phyloP scores from a whole-genome alignment of 768 basidiomycete species.

The Lyophyllum semitale region DNA sequence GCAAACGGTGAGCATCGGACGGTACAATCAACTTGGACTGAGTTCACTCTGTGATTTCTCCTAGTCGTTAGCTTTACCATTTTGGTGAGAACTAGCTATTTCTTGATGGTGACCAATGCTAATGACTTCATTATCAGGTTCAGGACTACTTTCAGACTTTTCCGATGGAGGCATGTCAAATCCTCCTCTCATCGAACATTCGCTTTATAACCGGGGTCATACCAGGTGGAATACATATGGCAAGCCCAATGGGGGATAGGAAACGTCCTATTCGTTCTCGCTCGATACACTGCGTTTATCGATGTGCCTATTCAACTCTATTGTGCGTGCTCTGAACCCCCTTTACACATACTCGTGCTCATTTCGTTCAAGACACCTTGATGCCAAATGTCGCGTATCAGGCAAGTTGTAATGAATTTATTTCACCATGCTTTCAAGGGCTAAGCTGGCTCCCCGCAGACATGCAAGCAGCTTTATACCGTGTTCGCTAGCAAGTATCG shows the following conservation, averaged over 20 bases:
- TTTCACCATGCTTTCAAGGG: not conserved
- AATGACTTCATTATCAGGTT: not conserved
- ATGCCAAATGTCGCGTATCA: not conserved
- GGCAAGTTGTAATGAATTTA: not conserved
- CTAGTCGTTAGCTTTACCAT: constrained; percentile 9
- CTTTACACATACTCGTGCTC: not conserved
- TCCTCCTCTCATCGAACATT: not conserved
- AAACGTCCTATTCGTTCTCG: constrained; percentile 24
- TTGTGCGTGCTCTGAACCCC: constrained; percentile 13
- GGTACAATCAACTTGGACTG: not conserved
- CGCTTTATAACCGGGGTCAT: not conserved
- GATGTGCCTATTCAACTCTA: constrained; percentile 20
- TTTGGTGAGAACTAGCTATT: not conserved
- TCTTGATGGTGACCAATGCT: not conserved
- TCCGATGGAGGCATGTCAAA: constrained; percentile 5
- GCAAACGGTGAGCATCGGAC: constrained; percentile 1
- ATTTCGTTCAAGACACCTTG: not conserved
- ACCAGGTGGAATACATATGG: constrained; percentile 26
- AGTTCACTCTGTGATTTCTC: not conserved
- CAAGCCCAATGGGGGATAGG: constrained; percentile 21
- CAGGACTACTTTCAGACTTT: constrained; percentile 9
- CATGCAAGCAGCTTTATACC: constrained; percentile 5
- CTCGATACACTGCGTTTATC: constrained; percentile 26
- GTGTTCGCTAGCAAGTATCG: not conserved
- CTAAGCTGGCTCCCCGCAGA: not conserved